Conservation (phyloP, 2,329 filamentous ascomycete species). For the Trichoderma cornu-damae region DNA sequence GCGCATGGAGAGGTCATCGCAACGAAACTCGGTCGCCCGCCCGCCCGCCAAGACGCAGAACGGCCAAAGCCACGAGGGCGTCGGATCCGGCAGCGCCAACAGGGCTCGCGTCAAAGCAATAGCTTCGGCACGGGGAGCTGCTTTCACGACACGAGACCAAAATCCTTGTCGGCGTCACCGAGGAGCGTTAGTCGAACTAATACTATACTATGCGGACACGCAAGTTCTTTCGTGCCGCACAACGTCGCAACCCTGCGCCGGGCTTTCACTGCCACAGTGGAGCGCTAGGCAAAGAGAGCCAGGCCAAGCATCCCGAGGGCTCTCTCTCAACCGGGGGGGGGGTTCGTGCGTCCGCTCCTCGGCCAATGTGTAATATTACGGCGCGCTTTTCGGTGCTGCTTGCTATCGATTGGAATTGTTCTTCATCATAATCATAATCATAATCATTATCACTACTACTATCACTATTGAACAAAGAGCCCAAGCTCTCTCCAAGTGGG, state of each 20-base stretch:
- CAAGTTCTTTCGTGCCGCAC: background rate
- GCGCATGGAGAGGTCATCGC: background rate
- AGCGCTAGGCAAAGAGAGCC: conserved; percentile 1
- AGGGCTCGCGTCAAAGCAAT: conserved; percentile 1
- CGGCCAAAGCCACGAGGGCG: background rate
- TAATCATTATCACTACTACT: too few relatives aligned
- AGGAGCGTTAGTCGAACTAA: background rate
- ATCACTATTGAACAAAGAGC: background rate
- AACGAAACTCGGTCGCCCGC: background rate
- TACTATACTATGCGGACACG: background rate
- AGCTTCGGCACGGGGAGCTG: background rate
- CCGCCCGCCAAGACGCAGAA: background rate
- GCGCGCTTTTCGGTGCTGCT: background rate
- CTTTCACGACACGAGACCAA: conserved; percentile 6
- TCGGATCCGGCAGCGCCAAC: conserved; percentile 1
- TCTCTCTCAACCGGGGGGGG: too few relatives aligned
- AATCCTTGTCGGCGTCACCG: conserved; percentile 9
- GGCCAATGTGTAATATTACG: background rate
- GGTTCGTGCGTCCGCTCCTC: background rate
- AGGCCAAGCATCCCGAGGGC: background rate
- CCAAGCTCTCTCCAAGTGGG: background rate
- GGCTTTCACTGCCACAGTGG: conserved; percentile 18
- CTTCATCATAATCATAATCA: too few relatives aligned
- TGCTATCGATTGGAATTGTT: too few relatives aligned
- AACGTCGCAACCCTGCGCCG: conserved; percentile 3